Percentiles rank a stretch among this genome's conserved stretches.
phyloP scores from a whole-genome alignment of 1,284 basidiomycete genomes.

The Volvariella volvacea region DNA sequence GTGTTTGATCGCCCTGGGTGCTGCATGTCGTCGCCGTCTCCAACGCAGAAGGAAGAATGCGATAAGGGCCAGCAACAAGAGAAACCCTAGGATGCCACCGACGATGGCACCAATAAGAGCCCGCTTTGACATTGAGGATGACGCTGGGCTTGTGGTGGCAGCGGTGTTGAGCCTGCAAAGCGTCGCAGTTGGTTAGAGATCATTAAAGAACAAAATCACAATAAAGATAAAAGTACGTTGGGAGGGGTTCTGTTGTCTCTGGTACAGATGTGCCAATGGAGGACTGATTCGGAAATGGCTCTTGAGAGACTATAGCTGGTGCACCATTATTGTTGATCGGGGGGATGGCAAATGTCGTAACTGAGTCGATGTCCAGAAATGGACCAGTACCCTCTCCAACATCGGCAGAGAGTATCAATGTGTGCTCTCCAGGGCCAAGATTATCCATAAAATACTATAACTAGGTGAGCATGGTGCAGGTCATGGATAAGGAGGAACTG shows the following conservation, averaged over 20 bases:
- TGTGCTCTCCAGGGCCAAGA: constrained; percentile 26
- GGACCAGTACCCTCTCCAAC: constrained; percentile 19
- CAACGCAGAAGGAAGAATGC: constrained; percentile 23
- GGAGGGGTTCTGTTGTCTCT: background rate
- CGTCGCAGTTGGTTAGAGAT: too few species aligned
- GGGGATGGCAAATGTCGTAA: background rate
- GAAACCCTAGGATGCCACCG: constrained; percentile 21
- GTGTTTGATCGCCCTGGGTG: constrained; percentile 9
- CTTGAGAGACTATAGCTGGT: too few species aligned
- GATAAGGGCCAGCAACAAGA: constrained; percentile 21
- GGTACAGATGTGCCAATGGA: background rate
- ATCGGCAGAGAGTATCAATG: constrained; percentile 25
- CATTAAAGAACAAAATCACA: background rate
- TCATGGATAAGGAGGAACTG: constrained; percentile 5
- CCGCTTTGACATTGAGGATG: too few species aligned
- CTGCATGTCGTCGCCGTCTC: constrained; percentile 13
- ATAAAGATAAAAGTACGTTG: background rate
- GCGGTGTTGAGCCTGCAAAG: background rate
- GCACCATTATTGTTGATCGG: too few species aligned
- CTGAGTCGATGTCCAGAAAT: constrained; percentile 34
- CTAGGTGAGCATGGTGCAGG: background rate
- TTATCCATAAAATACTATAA: constrained; percentile 34
- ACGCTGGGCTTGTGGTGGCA: background rate
- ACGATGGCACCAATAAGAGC: constrained; percentile 24
- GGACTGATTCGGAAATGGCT: too few species aligned